A percentile compares a stretch with the other conserved stretches of the same genome.
Conservation (phyloP, 2,329 filamentous ascomycete species). For the Cordyceps cicadae region DNA sequence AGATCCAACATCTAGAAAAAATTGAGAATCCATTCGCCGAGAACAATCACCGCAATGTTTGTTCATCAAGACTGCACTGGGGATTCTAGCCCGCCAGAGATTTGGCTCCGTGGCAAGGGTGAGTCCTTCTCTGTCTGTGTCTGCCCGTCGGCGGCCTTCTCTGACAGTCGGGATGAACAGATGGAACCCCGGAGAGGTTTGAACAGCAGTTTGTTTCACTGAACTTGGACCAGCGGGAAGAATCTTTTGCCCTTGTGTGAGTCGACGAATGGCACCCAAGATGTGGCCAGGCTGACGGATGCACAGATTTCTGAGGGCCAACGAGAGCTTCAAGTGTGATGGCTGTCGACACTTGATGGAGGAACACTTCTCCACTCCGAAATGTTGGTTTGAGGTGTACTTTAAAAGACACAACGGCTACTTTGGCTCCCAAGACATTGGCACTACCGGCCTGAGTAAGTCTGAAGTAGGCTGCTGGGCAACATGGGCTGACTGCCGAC, state of each 20-base stretch:
- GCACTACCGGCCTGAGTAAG: conserved; percentile 16
- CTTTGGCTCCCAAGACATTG: conserved; percentile 14
- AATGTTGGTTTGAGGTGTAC: conserved; percentile 9
- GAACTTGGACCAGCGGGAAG: not conserved
- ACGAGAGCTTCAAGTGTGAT: not conserved
- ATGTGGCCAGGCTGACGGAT: not conserved
- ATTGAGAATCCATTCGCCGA: too few relatives aligned
- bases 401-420: conserved; percentile 13
- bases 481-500: not conserved
- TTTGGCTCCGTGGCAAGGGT: not conserved
- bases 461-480: not conserved
- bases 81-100: not conserved
- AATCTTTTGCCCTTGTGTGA: not conserved
- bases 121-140: too few relatives aligned
- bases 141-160: not conserved
- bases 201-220: not conserved
- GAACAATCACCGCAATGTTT: not conserved
- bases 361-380: conserved; percentile 1
- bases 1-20: too few relatives aligned
- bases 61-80: not conserved
- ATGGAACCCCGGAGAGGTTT: not conserved
- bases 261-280: not conserved
- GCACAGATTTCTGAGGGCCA: not conserved
- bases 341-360: not conserved
- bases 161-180: not conserved